Base-by-base conservation (phyloP, 2,329 filamentous ascomycete species). In the Fusarium verticillioides region DNA sequence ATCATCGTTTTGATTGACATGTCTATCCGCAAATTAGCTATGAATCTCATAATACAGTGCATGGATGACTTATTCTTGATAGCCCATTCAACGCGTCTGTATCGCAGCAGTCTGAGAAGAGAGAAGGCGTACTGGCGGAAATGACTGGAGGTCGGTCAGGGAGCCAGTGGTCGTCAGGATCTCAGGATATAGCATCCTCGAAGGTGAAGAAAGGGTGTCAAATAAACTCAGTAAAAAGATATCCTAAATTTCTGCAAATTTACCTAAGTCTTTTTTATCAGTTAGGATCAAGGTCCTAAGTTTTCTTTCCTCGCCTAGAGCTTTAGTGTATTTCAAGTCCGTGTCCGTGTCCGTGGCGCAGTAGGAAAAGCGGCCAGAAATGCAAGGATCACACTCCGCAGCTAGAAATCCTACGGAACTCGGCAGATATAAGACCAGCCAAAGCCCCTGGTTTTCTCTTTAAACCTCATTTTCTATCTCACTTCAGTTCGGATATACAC, bases 311-410 rank as follows among this genome's bases (percentile, higher is more conserved):
- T 9, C 34, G 15, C 34, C 8, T 18, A 9, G 34, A 36, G 9
- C 37, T 19, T 12, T 21, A 8, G 13, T n/a, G 46, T 30, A 49
- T 30, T 18, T 10, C 11, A n/a, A 53, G 50, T 54, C 50, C 36
- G 53, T 57, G 53, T 57, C 39, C 37, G 53, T 46, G 39, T 57
- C 53, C 39, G 54, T 58, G 54, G 40, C 54, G 54, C 40, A 58
- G 54, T 15, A 32, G 18, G 34, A 16, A 39, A 39, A 39, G 19
- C 2, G 13, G 10, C 13, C 8, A n/a, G 12, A 23, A 26, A 12
- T 36, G 18, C 54, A 58, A 32, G 54, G 54, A 36, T 49, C 30
- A 58, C 19, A 21, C 2, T 28, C 54, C 30, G n/a, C n/a, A 34
- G n/a, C 15, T 26, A 15, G 26, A 9, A 40, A 16, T 13, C 30